Base-by-base conservation (phyloP, 2,329 filamentous ascomycete genomes). In the Arthrobotrys entomopaga region DNA sequence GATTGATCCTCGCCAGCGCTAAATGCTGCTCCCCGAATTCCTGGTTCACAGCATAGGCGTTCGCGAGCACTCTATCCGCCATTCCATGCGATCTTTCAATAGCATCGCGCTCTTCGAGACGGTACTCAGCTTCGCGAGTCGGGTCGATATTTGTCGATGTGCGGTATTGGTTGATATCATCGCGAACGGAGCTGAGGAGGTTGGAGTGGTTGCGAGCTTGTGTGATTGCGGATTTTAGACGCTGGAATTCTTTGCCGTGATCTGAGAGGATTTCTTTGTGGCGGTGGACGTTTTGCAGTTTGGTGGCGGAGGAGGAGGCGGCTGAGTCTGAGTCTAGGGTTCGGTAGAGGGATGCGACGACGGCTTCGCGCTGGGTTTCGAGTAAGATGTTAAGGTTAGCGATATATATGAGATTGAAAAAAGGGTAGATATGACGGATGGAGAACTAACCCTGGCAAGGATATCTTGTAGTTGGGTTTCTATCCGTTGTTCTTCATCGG, bases 31-130 rank as follows among this genome's bases (percentile, higher is more conserved):
- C 80, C 13, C 87, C 86, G 81, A 99, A 98, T 81, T 86, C 93
- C 83, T 98, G 93, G 81, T 97, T 96, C 61, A 98, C 92, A 10
- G 94, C 93, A 83, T 99, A 99, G 6, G 95, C 95, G 84, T 98
- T 95, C 80, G 90, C 93, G 72, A 99, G 85, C 38, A 99, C 93
- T 76, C 88, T 91, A 81, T 99, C 95, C 54, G 92, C 90, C 85
- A 96, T 89, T 78, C 88, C 90, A 82, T 98, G 91, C 79, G 91
- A 96, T 81, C 92, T 90, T 80, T 99, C 95, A 80, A 99, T 88
- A 77, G 91, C 87, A 76, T 85, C 84, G 59, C 95, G 87, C 85
- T 99, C 95, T 79, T 91, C 90, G 26, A 99, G 86, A 93, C 99
- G 97, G 84, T 98, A 99, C 75, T 99, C 94, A 53, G 92, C 92